Base-by-base conservation (phyloP, 2,329 filamentous ascomycete genomes). In the Fusarium piperis region DNA sequence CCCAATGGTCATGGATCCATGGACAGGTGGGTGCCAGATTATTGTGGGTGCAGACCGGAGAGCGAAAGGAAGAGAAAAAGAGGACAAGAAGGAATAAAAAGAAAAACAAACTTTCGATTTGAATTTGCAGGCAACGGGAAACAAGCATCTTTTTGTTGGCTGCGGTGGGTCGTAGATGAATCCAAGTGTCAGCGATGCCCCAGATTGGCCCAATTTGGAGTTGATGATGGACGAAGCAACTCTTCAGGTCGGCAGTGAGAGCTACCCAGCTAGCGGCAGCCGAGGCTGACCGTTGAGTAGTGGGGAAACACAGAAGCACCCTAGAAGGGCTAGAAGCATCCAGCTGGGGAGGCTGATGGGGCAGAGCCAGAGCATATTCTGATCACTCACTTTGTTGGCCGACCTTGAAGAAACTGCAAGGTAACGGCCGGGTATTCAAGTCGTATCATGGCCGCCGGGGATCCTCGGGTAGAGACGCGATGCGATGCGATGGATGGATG, bases 151-250 rank as follows among this genome's bases (percentile, higher is more conserved):
- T 46, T 46, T 46, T 26, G 41, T 16, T 46, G 13, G 20, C 20
- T 26, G 16, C 35, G 60, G 64, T 67, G 68, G 68, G 68, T 62
- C 41, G 59, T 65, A 57, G 41, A 46, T 68, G 48, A 52, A 41
- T 64, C 56, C 51, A 36, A 57, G 51, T 46, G 57, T 35, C 59
- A 59, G 48, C 58, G 48, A 63, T 63, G 60, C 71, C 71, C 68
- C 48, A 59, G 36, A 69, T 62, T 61, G 64, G 60, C 48, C 56
- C 51, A 46, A 57, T 62, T 62, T 57, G 65, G 64, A 72, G 53
- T 56, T 65, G 53, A 59, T 46, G 68, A 52, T 59, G 65, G 67
- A 35, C 41, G 51, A 65, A 57, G 30, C 53, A 71, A 33, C 64
- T 55, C 44, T 30, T 20, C 28, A 52, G 58, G 48, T 39, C 30